A percentile compares a stretch with the other conserved stretches of the same genome.
Conservation (phyloP, 2,329 filamentous ascomycete species). For the Aphanocladium album region DNA sequence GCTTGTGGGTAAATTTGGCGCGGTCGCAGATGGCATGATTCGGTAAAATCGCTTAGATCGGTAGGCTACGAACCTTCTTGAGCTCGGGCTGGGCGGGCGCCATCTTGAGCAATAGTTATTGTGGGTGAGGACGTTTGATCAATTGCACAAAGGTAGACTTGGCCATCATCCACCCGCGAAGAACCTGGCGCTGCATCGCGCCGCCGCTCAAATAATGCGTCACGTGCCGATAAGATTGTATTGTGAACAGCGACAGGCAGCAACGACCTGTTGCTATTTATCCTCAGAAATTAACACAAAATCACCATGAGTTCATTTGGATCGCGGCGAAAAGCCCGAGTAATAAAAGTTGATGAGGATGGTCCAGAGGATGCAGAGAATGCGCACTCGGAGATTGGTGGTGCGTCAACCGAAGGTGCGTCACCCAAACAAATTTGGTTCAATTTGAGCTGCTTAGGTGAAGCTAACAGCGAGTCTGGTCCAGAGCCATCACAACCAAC, state of each 20-base stretch:
- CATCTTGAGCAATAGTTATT: slow-evolving; percentile 57
- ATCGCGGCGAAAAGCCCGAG: slow-evolving; percentile 64
- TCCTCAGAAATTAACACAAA: slow-evolving; percentile 8
- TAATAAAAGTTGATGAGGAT: slow-evolving; percentile 66
- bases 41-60: background rate
- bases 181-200: slow-evolving; percentile 9
- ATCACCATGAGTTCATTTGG: slow-evolving; percentile 50
- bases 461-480: slow-evolving; percentile 12
- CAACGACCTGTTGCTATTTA: background rate
- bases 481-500: slow-evolving; percentile 32
- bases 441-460: background rate
- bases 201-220: slow-evolving; percentile 23
- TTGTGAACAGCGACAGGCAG: slow-evolving; percentile 3
- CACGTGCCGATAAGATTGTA: slow-evolving; percentile 48
- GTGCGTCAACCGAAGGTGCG: slow-evolving; percentile 34
- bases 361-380: slow-evolving; percentile 40
- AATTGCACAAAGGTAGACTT: background rate
- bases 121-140: slow-evolving; percentile 6
- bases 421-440: slow-evolving; percentile 15
- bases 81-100: slow-evolving; percentile 98
- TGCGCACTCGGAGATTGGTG: slow-evolving; percentile 20
- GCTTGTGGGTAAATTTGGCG: background rate
- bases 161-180: background rate
- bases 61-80: slow-evolving; percentile 68
- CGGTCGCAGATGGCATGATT: background rate